Base-by-base conservation (phyloP, 2,329 filamentous ascomycete genomes). In the Talaromyces sp. region DNA sequence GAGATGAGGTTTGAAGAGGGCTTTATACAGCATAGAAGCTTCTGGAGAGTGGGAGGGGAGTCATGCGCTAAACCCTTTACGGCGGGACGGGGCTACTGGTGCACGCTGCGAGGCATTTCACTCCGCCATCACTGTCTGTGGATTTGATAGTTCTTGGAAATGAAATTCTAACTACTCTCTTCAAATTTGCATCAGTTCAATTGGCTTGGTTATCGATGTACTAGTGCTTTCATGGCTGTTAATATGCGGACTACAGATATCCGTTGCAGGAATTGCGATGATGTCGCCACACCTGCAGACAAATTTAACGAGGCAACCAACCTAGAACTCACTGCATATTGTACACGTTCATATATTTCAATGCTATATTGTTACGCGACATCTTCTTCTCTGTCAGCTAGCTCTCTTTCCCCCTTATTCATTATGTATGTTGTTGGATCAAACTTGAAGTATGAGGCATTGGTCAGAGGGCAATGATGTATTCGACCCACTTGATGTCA, bases 11-110 rank as follows among this genome's bases (percentile, higher is more conserved):
- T 59, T 29, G 57, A 64, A 19, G 59, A 62, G 57, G 56, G 69
- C 68, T 70, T 71, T 71, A 70, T 70, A 70, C 62, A 48, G 60
- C 66, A 71, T 67, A 70, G 69, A 72, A 72, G 66, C 67, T 72
- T 72, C 69, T 69, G 66, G 69, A 71, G 27, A 42, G 29, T 64
- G 59, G 63, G 57, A 61, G 52, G 58, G 63, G 61, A 57, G 57
- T 49, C 45, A 54, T 20, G 52, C 55, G 39, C 67, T 70, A 70
- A 46, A 36, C 43, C 30, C 19, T 35, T 46, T 46, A 13, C 2
- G 43, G 43, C 33, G 7, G 20, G 33, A 27, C 30, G 42, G 29
- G 42, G 30, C 14, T 46, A 14, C 42, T n/a, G 17, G 39, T 41
- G 7, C 2, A 24, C 22, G 9, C 14, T 14, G 19, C 24, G 17